Percentiles rank a stretch among this genome's conserved stretches.
These are phyloP conservation scores for Pyrenophora teres DNA, from an alignment of 2,329 filamentous ascomycete species.

Conservation along the genomic window DNA sequence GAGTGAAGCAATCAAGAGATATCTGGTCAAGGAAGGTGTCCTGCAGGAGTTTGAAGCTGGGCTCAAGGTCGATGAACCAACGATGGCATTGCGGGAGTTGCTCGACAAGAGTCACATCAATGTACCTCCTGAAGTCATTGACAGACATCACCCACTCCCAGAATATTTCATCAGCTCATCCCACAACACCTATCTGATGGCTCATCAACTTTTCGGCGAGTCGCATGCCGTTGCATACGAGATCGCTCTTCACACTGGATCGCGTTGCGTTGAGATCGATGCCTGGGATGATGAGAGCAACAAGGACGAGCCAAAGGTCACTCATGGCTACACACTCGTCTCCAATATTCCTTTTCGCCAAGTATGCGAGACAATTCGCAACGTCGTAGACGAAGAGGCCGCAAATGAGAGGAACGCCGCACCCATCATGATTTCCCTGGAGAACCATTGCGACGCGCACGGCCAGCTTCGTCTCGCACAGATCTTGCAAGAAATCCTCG, in stretches of 20 bases:
- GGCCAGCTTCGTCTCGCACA: slow-evolving; percentile 66
- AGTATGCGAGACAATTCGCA: slow-evolving; percentile 68
- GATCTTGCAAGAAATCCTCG: slow-evolving; percentile 69
- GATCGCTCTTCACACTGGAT: slow-evolving; percentile 64
- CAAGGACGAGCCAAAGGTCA: slow-evolving; percentile 69
- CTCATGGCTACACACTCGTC: slow-evolving; percentile 70
- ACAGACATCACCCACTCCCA: slow-evolving; percentile 64
- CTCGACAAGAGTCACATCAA: slow-evolving; percentile 63
- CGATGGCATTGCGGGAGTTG: slow-evolving; percentile 55
- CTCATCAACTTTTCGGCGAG: slow-evolving; percentile 69
- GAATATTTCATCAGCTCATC: slow-evolving; percentile 75
- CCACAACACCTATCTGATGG: slow-evolving; percentile 74
- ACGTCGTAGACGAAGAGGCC: slow-evolving; percentile 64
- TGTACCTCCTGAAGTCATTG: slow-evolving; percentile 60
- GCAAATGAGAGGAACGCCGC: slow-evolving; percentile 54
- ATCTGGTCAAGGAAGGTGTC: slow-evolving; percentile 59
- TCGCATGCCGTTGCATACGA: slow-evolving; percentile 68
- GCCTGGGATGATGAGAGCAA: slow-evolving; percentile 70
- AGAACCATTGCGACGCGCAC: slow-evolving; percentile 66
- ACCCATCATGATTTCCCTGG: slow-evolving; percentile 67
- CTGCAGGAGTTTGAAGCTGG: slow-evolving; percentile 56
- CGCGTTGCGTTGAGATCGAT: slow-evolving; percentile 74
- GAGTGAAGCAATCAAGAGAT: slow-evolving; percentile 62
- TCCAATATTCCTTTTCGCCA: slow-evolving; percentile 67
- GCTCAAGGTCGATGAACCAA: slow-evolving; percentile 52